Conservation (phyloP, 352 stramenopile genomes). For the Globisporangium sylvaticum region DNA sequence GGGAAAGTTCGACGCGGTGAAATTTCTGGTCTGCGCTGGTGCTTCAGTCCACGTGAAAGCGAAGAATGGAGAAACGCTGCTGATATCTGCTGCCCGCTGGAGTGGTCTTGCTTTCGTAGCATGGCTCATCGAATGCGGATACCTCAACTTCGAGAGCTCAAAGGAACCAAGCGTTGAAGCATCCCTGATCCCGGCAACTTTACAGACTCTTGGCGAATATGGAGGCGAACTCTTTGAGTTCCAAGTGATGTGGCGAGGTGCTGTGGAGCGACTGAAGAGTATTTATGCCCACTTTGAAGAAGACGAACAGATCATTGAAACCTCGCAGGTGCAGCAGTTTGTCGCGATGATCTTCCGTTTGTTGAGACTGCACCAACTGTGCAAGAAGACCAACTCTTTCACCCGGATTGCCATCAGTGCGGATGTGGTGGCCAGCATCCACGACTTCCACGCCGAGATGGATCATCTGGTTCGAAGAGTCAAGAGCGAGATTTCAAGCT, state of each 20-base stretch:
- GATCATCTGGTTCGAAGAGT: conserved; percentile 6
- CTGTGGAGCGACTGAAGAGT: background rate
- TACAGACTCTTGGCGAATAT: background rate
- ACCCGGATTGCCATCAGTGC: conserved; percentile 4
- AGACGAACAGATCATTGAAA: background rate
- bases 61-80: background rate
- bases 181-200: background rate
- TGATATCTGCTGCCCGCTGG: conserved; percentile 8
- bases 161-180: background rate
- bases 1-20: conserved; percentile 1
- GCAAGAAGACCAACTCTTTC: conserved; percentile 2
- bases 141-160: background rate
- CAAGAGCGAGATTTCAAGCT: background rate
- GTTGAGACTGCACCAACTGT: conserved; percentile 1
- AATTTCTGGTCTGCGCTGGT: background rate
- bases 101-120: background rate
- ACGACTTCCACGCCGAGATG: conserved; percentile 12
- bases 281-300: conserved; percentile 1
- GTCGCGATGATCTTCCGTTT: conserved; percentile 4
- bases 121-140: background rate
- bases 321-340: background rate
- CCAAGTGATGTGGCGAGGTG: conserved; percentile 2
- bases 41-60: conserved; percentile 7
- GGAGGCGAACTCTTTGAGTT: conserved; percentile 4
- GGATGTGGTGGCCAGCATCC: background rate